Conservation (phyloP, 768 basidiomycete genomes). For the Lactarius evosmus region DNA sequence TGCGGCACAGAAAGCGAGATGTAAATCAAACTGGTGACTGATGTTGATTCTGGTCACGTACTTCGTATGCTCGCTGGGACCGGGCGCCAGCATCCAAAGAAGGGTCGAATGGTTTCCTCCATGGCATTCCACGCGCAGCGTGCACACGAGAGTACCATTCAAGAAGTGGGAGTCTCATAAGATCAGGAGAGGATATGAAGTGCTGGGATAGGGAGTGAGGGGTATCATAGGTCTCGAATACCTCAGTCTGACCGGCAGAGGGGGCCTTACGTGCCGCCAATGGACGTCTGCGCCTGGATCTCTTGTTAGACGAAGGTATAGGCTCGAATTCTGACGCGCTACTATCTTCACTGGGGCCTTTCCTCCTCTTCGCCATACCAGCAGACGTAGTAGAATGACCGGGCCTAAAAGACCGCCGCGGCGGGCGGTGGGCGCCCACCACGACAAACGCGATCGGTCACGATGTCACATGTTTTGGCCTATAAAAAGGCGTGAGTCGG, state of each 20-base stretch:
- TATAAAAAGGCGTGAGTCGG: neutral
- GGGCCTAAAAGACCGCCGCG: too few species aligned
- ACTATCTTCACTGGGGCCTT: conserved; percentile 10
- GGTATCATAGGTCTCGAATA: conserved; percentile 9
- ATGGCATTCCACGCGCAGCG: conserved; percentile 80
- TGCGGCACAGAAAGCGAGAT: conserved; percentile 30
- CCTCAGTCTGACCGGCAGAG: neutral
- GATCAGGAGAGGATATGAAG: conserved; percentile 40
- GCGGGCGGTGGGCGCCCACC: too few species aligned
- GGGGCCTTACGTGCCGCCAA: neutral
- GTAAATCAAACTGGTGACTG: neutral
- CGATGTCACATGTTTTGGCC: neutral
- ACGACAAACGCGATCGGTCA: neutral
- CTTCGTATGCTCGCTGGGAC: conserved; percentile 90
- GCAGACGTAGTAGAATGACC: too few species aligned
- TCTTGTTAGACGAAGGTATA: neutral
- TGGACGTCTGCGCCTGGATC: conserved; percentile 4
- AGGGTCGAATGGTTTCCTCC: conserved; percentile 73
- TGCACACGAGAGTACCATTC: conserved; percentile 72
- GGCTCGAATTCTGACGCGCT: conserved; percentile 18
- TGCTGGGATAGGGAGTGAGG: conserved; percentile 47
- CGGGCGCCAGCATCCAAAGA: conserved; percentile 53
- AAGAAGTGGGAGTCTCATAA: conserved; percentile 50
- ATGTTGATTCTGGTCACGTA: conserved; percentile 36
- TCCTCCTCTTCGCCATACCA: conserved; percentile 20